phyloP scores from a whole-genome alignment of 208 protist genomes.

The Leishmania lainsoni region DNA sequence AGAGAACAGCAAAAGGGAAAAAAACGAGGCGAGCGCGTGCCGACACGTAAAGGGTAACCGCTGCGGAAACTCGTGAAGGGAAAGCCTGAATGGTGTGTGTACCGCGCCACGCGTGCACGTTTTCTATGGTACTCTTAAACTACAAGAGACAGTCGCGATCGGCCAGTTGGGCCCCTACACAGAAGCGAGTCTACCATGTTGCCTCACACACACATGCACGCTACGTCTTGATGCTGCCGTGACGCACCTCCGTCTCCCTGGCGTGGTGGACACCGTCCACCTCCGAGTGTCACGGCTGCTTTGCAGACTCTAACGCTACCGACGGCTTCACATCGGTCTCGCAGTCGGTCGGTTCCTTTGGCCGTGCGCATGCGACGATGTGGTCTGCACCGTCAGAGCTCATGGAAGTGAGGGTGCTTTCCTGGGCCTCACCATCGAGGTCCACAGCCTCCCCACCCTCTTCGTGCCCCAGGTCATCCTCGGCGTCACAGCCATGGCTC shows the following conservation, averaged over 20 bases:
- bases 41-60: neutral
- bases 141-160: neutral
- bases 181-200: neutral
- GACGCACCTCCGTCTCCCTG: constrained; percentile 30
- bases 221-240: constrained; percentile 35
- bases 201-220: neutral
- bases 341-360: constrained; percentile 22
- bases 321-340: constrained; percentile 13
- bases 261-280: neutral
- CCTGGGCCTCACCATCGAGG: neutral
- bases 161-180: neutral
- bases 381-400: constrained; percentile 12
- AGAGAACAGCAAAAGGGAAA: neutral
- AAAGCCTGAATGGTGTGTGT: neutral
- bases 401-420: constrained; percentile 15
- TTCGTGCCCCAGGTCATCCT: neutral
- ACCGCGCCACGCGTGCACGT: neutral
- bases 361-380: neutral
- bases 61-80: neutral
- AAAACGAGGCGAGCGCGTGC: neutral
- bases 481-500: neutral
- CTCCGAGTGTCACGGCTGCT: constrained; percentile 27
- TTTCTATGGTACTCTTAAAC: neutral
- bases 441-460: constrained; percentile 15
- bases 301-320: constrained; percentile 7